phyloP scores from a whole-genome alignment of 331 rosid species.

The Spiraea crenata region DNA sequence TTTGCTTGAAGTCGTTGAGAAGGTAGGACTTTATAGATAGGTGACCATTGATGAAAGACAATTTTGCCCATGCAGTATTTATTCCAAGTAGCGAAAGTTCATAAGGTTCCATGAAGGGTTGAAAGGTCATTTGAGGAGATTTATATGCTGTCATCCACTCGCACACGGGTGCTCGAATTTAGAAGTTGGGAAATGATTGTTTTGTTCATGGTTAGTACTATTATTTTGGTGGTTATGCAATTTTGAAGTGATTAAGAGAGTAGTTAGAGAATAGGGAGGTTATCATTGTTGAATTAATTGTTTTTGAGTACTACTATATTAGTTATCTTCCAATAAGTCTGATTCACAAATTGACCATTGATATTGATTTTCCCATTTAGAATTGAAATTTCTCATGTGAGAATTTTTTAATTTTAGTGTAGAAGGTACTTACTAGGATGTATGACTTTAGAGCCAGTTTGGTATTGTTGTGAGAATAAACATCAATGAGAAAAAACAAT shows the following conservation, averaged over 20 bases:
- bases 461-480: too few species aligned
- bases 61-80: neutral
- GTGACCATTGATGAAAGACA: neutral
- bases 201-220: neutral
- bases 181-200: neutral
- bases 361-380: neutral
- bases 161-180: constrained; percentile 11
- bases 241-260: constrained; percentile 4
- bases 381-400: neutral
- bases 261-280: constrained; percentile 15
- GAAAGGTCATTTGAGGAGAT: neutral
- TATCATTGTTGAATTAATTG: neutral
- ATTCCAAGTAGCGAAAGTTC: neutral
- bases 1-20: neutral
- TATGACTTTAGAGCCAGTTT: too few species aligned
- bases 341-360: neutral
- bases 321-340: neutral
- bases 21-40: neutral
- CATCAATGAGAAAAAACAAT: too few species aligned
- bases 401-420: neutral
- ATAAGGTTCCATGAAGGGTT: neutral
- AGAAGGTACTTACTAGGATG: neutral
- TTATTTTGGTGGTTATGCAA: constrained; percentile 11
- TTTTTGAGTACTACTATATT: neutral
- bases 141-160: constrained; percentile 7